Percentiles rank a stretch among this genome's conserved stretches.
Evolutionary conservation across 2,329 filamentous ascomycete genomes (phyloP).

Genomic region (Neofusicoccum sp.): DNA sequence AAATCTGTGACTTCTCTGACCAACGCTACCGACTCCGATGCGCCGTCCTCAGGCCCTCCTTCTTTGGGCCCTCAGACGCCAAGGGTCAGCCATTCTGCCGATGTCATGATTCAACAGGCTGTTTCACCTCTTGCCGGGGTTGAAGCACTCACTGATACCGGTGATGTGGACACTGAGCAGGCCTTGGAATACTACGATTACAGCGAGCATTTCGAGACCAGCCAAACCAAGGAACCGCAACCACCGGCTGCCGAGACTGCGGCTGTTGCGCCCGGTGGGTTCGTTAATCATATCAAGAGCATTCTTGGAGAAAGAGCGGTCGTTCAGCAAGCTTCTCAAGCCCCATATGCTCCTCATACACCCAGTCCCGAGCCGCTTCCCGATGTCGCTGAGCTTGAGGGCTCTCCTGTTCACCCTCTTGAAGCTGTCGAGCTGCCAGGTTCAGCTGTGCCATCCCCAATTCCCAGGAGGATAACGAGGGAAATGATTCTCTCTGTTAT

Average conservation of each 20-base stretch:
- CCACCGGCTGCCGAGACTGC: constrained; percentile 2
- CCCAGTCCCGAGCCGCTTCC: constrained; percentile 20
- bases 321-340: neutral
- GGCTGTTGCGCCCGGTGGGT: constrained; percentile 32
- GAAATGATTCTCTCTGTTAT: constrained; percentile 31
- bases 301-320: constrained; percentile 39
- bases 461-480: constrained; percentile 33
- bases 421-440: constrained; percentile 21
- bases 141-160: neutral
- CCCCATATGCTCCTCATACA: neutral
- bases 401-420: constrained; percentile 19
- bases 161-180: neutral
- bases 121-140: neutral
- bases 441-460: constrained; percentile 32
- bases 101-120: constrained; percentile 26
- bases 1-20: constrained; percentile 9
- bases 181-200: constrained; percentile 37
- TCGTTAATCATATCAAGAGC: constrained; percentile 43
- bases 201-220: constrained; percentile 37
- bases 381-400: constrained; percentile 24
- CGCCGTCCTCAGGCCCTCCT: constrained; percentile 44
- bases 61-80: constrained; percentile 45
- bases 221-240: constrained; percentile 19
- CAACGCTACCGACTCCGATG: constrained; percentile 37
- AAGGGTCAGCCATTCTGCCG: constrained; percentile 35